phyloP scores from a whole-genome alignment of 2,329 filamentous ascomycete genomes.

The Diaporthe amygdali region DNA sequence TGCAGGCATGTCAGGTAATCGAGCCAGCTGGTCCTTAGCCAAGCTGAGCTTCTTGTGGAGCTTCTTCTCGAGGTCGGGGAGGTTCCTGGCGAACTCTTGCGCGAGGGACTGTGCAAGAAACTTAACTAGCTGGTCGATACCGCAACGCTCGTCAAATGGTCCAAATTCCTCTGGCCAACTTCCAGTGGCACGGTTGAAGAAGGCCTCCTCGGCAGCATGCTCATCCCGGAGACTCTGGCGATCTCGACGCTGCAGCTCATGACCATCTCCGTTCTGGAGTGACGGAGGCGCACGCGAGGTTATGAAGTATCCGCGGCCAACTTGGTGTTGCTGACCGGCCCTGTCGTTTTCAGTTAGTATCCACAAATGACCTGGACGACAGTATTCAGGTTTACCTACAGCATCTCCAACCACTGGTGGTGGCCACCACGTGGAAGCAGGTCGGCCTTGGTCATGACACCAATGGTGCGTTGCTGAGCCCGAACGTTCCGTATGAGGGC shows the following conservation, averaged over 20 bases:
- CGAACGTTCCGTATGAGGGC: conserved; percentile 63
- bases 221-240: conserved; percentile 45
- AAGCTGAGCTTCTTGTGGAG: conserved; percentile 52
- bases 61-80: conserved; percentile 53
- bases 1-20: conserved; percentile 69
- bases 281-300: conserved; percentile 67
- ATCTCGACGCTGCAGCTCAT: conserved; percentile 44
- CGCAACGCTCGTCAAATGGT: conserved; percentile 53
- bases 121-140: conserved; percentile 56
- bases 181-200: conserved; percentile 49
- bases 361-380: neutral
- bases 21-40: conserved; percentile 59
- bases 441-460: conserved; percentile 87
- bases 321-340: conserved; percentile 60
- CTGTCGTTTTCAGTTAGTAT: neutral
- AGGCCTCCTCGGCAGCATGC: conserved; percentile 54
- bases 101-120: conserved; percentile 59
- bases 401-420: conserved; percentile 65
- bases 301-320: conserved; percentile 80
- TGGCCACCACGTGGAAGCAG: conserved; percentile 61
- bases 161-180: conserved; percentile 57
- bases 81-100: conserved; percentile 56
- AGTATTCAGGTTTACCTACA: neutral
- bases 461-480: conserved; percentile 67
- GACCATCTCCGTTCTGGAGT: conserved; percentile 33